A percentile compares a stretch with the other conserved stretches of the same genome.
Conservation (phyloP, 306 rosid genomes). For the Cicer cuneatum region DNA sequence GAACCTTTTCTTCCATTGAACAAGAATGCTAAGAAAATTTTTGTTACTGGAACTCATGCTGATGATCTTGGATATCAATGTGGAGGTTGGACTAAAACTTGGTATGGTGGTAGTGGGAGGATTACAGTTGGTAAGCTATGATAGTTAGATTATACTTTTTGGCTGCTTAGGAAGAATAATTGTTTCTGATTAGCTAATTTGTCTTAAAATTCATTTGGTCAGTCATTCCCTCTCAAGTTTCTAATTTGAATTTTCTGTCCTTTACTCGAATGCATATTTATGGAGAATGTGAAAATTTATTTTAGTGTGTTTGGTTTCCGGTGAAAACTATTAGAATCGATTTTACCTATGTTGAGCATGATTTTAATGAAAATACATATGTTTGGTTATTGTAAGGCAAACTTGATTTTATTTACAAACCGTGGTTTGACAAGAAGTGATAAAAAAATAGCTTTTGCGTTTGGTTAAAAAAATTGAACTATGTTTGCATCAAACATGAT, state of each 20-base stretch:
- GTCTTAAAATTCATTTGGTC: slow-evolving; percentile 30
- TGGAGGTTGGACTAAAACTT: slow-evolving; percentile 86
- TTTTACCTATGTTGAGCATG: background rate
- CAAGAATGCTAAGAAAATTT: slow-evolving; percentile 70
- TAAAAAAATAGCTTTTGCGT: background rate
- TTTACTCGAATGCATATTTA: background rate
- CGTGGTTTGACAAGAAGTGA: background rate
- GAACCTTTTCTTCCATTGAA: slow-evolving; percentile 82
- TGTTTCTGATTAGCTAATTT: background rate
- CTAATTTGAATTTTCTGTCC: background rate
- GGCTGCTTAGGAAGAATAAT: no score
- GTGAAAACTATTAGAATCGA: background rate
- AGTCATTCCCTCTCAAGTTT: slow-evolving; percentile 4
- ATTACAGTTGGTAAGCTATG: slow-evolving; percentile 67
- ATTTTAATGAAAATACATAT: background rate
- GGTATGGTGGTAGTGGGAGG: slow-evolving; percentile 69
- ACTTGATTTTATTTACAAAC: no score
- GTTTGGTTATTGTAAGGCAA: no score
- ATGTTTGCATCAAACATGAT: background rate
- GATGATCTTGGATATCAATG: slow-evolving; percentile 90
- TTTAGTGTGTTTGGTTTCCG: background rate
- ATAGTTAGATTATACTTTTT: background rate
- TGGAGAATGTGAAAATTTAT: slow-evolving; percentile 9
- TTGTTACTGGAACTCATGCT: slow-evolving; percentile 79
- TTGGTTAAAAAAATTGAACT: background rate